Conservation (phyloP, 2,329 filamentous ascomycete genomes). For the Arthrocladium fulminans region DNA sequence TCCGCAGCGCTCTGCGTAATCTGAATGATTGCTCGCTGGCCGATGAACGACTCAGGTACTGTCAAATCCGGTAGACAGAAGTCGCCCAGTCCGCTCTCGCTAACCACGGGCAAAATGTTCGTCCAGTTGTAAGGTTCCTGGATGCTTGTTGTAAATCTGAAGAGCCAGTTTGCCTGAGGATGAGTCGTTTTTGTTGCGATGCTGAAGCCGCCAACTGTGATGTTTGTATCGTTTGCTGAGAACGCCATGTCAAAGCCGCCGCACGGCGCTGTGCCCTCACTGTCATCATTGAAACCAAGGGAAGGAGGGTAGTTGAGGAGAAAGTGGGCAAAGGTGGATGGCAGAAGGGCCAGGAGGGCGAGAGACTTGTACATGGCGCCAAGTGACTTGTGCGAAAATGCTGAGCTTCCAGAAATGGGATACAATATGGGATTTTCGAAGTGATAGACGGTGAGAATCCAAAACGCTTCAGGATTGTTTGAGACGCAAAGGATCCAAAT, state of each 20-base stretch:
- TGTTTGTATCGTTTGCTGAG: conserved; percentile 39
- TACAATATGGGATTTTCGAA: too few species aligned
- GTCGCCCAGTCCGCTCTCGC: conserved; percentile 52
- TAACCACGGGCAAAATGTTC: conserved; percentile 49
- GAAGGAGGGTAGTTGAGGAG: conserved; percentile 43
- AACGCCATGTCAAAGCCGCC: conserved; percentile 37
- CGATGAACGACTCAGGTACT: conserved; percentile 21
- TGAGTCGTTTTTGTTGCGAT: conserved; percentile 34
- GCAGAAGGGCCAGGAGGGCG: conserved; percentile 10
- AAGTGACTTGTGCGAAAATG: not conserved
- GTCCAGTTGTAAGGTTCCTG: conserved; percentile 60
- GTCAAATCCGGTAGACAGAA: conserved; percentile 56
- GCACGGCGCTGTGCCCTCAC: conserved; percentile 41
- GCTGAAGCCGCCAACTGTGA: conserved; percentile 41
- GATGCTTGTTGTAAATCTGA: conserved; percentile 43
- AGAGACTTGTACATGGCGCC: not conserved
- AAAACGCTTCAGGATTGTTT: not conserved
- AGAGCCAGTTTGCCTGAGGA: conserved; percentile 19
- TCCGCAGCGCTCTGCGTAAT: conserved; percentile 15
- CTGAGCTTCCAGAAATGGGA: too few species aligned
- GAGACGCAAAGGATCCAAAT: not conserved
- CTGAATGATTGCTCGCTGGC: conserved; percentile 15
- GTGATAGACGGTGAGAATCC: not conserved
- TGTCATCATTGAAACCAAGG: conserved; percentile 43
- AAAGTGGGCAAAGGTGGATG: conserved; percentile 44